phyloP scores from a whole-genome alignment of 202 grass and related monocot genomes.

The Musa balbisiana region DNA sequence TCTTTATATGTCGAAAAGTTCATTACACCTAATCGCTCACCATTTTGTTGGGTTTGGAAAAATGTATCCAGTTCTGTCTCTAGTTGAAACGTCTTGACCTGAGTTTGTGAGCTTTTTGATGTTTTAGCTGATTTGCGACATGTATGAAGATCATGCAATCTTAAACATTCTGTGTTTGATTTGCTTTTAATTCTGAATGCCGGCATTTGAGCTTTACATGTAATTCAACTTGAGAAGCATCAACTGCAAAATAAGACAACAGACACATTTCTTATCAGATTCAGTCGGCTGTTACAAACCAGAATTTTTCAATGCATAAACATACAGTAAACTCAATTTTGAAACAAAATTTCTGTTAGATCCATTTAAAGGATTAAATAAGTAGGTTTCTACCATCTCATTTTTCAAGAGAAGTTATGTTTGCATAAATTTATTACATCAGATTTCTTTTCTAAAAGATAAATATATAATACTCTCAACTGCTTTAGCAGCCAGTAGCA shows the following conservation, averaged over 20 bases:
- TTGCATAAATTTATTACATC: too few relatives aligned
- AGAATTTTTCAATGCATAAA: too few relatives aligned
- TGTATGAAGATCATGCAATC: slow-evolving; percentile 43
- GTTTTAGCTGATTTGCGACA: slow-evolving; percentile 47
- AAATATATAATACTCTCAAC: too few relatives aligned
- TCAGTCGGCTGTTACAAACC: too few relatives aligned
- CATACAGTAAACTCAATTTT: too few relatives aligned
- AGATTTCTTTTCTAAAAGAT: too few relatives aligned
- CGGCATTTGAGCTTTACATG: slow-evolving; percentile 63
- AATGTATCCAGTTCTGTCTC: slow-evolving; percentile 21
- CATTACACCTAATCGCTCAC: slow-evolving; percentile 30
- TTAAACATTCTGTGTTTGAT: slow-evolving; percentile 60
- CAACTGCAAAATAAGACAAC: slow-evolving; percentile 62
- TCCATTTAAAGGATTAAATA: too few relatives aligned
- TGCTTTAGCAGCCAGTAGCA: too few relatives aligned
- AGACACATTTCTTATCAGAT: slow-evolving; percentile 11
- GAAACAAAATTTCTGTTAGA: too few relatives aligned
- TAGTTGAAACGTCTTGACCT: slow-evolving; percentile 25
- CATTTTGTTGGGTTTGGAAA: slow-evolving; percentile 39
- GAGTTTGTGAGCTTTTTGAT: slow-evolving; percentile 33
- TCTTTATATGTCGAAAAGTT: neutral
- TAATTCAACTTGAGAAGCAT: slow-evolving; percentile 58
- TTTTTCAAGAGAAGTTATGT: too few relatives aligned
- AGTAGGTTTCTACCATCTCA: too few relatives aligned
- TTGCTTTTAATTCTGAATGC: slow-evolving; percentile 74